A percentile compares a stretch with the other conserved stretches of the same genome.
Conservation (phyloP, 306 rosid species). For the Lathyrus tuberosus region DNA sequence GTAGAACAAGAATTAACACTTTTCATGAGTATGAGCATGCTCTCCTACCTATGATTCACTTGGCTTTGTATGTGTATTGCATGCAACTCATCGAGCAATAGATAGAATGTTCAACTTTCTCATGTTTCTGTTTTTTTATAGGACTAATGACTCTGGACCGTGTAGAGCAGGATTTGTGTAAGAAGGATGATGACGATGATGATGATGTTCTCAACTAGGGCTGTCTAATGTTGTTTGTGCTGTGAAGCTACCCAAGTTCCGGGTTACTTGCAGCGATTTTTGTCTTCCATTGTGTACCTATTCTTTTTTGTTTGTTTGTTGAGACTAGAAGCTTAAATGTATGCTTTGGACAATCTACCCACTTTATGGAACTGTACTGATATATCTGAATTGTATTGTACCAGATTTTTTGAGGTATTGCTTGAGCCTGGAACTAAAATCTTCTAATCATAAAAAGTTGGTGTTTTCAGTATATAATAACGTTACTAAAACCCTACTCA, state of each 20-base stretch:
- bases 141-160: not conserved
- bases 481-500: not conserved
- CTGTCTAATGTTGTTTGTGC: constrained; percentile 14
- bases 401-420: constrained; percentile 5
- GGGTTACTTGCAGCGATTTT: constrained; percentile 16
- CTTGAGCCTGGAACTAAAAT: not conserved
- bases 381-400: constrained; percentile 2
- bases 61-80: not conserved
- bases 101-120: constrained; percentile 29
- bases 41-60: not conserved
- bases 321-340: constrained; percentile 16
- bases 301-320: not conserved
- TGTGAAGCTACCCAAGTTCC: constrained; percentile 32
- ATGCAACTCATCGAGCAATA: not conserved
- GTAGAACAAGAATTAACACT: not conserved
- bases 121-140: constrained; percentile 27
- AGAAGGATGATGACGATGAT: not conserved
- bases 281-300: constrained; percentile 9
- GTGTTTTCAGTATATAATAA: constrained; percentile 26
- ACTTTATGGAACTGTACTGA: constrained; percentile 25
- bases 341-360: constrained; percentile 15
- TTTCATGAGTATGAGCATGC: not conserved
- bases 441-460: constrained; percentile 4
- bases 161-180: constrained; percentile 16
- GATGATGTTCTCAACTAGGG: not conserved